These are phyloP conservation scores for Ceratobasidium sp. DNA, from an alignment of 1,284 basidiomycete species.

Conservation along the genomic window DNA sequence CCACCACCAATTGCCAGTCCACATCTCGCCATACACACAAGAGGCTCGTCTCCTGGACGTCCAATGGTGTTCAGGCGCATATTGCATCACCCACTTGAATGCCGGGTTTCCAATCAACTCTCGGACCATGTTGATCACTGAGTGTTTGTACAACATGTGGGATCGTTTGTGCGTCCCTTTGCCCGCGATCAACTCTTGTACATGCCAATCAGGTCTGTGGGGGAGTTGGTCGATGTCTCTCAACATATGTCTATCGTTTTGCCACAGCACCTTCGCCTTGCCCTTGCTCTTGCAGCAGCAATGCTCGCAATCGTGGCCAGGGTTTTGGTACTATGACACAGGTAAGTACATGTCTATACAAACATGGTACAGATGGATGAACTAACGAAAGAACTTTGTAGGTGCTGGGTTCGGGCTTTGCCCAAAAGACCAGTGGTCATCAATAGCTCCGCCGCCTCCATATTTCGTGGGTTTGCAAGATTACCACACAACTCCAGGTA, in stretches of 20 bases:
- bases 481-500: constrained; percentile 10
- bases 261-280: not conserved
- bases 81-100: not conserved
- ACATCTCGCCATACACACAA: constrained; percentile 28
- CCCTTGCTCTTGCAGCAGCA: not conserved
- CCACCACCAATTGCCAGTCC: constrained; percentile 44
- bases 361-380: not conserved
- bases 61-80: constrained; percentile 8
- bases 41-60: not conserved
- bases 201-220: not conserved
- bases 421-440: constrained; percentile 17
- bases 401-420: not conserved
- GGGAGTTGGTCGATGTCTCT: not conserved
- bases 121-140: not conserved
- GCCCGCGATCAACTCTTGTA: not conserved
- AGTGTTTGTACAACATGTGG: not conserved
- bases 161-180: not conserved
- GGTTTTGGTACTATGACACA: not conserved
- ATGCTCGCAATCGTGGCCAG: not conserved
- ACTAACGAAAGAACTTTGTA: constrained; percentile 24
- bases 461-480: not conserved
- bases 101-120: constrained; percentile 16
- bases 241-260: not conserved
- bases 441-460: constrained; percentile 23
- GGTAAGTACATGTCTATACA: not conserved